Evolutionary conservation across 2,329 filamentous ascomycete genomes (phyloP).

Genomic region (Neopestalotiopsis rosae): DNA sequence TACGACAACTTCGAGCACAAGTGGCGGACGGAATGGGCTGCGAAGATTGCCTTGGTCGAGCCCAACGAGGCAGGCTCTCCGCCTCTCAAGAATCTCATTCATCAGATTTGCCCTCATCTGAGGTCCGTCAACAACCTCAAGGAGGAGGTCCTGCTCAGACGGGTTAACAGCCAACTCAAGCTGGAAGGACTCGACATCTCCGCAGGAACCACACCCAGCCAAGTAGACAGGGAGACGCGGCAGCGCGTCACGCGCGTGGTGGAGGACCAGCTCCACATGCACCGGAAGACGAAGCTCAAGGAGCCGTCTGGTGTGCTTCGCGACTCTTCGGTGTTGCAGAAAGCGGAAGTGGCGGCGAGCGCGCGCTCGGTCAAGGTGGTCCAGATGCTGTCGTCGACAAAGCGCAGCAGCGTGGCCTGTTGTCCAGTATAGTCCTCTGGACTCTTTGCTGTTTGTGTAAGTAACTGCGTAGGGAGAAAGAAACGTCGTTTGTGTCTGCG

Average conservation of each 20-base stretch:
- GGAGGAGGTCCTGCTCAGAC: neutral
- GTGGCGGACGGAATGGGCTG: constrained; percentile 1
- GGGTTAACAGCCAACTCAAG: constrained; percentile 7
- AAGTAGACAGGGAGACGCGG: neutral
- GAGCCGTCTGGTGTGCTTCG: neutral
- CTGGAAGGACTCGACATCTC: neutral
- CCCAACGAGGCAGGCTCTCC: neutral
- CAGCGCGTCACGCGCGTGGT: neutral
- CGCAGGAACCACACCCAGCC: neutral
- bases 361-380: neutral
- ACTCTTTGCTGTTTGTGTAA: too few species aligned
- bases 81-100: neutral
- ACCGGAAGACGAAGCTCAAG: neutral
- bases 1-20: neutral
- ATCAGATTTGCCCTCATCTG: constrained; percentile 2
- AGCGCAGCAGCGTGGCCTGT: neutral
- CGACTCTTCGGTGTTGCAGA: neutral
- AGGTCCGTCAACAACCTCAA: neutral
- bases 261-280: neutral
- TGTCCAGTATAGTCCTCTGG: too few species aligned
- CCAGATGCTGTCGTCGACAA: neutral
- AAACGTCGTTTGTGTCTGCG: too few species aligned
- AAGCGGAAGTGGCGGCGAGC: neutral
- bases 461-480: too few species aligned
- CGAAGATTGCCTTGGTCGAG: neutral